A percentile compares a stretch with the other conserved stretches of the same genome.
These are phyloP conservation scores for Helichrysum umbraculigerum DNA, from an alignment of 129 eudicot species.

Conservation along the genomic window DNA sequence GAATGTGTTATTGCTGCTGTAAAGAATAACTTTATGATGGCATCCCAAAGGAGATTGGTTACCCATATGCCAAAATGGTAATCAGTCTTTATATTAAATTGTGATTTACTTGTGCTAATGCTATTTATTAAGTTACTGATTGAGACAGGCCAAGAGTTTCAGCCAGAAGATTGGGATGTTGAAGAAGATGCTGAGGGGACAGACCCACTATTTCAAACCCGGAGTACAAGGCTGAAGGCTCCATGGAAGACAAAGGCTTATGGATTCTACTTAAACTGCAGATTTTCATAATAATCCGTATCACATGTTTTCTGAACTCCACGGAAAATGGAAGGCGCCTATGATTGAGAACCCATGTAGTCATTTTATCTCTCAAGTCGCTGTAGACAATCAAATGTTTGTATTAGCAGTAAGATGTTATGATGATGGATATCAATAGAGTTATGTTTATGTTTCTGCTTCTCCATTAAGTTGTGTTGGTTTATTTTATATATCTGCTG, in stretches of 20 bases:
- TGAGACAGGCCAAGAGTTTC: slow-evolving; percentile 13
- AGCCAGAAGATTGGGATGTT: slow-evolving; percentile 99
- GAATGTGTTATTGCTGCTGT: too few species aligned
- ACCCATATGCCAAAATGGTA: slow-evolving; percentile 15
- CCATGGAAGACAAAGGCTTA: slow-evolving; percentile 90
- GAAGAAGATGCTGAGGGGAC: slow-evolving; percentile 99
- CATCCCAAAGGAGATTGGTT: slow-evolving; percentile 59
- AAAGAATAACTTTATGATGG: slow-evolving; percentile 53
- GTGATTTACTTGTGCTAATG: neutral
- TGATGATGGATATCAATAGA: too few species aligned
- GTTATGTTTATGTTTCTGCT: neutral
- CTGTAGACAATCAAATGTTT: too few species aligned
- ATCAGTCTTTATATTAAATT: slow-evolving; percentile 21
- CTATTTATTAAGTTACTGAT: slow-evolving; percentile 6
- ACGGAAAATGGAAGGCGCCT: too few species aligned
- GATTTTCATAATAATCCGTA: neutral
- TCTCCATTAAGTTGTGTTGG: neutral
- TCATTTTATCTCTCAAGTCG: too few species aligned
- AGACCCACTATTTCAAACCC: slow-evolving; percentile 84
- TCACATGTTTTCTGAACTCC: neutral
- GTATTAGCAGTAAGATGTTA: too few species aligned
- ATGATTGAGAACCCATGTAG: too few species aligned
- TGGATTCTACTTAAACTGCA: neutral
- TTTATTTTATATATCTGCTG: slow-evolving; percentile 37
- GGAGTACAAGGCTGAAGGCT: slow-evolving; percentile 63